Percentiles rank a stretch among this genome's conserved stretches.
Conservation (phyloP, 345 rosid species). For the Hibiscus mutabilis region DNA sequence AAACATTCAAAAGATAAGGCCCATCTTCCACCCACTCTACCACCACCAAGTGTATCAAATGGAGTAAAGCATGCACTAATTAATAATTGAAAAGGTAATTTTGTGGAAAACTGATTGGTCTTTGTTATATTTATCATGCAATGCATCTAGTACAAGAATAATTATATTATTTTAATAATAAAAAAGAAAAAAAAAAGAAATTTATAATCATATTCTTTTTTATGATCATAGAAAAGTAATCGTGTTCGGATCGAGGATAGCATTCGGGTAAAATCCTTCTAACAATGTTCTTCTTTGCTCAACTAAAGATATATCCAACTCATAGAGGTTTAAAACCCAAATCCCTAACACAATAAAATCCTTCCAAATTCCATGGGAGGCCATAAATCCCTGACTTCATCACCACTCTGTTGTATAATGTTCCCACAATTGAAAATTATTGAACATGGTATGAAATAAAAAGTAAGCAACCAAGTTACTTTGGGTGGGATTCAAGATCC, state of each 20-base stretch:
- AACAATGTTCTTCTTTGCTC: no score
- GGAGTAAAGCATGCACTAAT: not conserved
- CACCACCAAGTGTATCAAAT: not conserved
- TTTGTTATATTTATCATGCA: not conserved
- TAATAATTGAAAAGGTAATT: not conserved
- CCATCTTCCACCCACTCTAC: not conserved
- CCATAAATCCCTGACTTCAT: no score
- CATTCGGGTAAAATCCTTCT: no score
- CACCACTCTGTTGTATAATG: not conserved
- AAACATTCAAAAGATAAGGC: not conserved
- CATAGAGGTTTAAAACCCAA: no score
- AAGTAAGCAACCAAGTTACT: slow-evolving; percentile 15
- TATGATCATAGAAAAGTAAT: no score
- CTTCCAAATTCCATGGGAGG: no score
- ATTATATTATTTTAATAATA: not conserved
- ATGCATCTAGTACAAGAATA: not conserved
- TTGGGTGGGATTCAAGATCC: slow-evolving; percentile 38
- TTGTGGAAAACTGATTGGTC: not conserved
- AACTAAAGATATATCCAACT: no score
- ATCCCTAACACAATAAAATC: no score
- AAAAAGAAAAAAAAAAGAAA: no score
- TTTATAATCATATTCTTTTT: no score
- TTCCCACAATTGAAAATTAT: not conserved
- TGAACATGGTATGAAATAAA: not conserved
- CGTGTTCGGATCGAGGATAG: no score